Base-by-base conservation (phyloP, 192 early-diverging fungal species). In the Lunasporangiospora selenospora region DNA sequence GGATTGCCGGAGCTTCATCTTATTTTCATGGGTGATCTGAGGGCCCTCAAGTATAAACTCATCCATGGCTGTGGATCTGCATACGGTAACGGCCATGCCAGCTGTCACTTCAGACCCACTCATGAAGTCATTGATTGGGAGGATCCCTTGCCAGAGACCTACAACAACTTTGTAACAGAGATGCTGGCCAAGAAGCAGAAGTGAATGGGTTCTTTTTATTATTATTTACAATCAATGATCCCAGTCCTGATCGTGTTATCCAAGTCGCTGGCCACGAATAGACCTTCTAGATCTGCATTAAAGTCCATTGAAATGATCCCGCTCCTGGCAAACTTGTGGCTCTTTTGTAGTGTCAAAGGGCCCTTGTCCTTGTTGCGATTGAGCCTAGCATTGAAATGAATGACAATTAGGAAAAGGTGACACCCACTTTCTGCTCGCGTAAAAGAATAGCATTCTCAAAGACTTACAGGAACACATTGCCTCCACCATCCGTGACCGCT, bases 11-110 rank as follows among this genome's bases (percentile, higher is more conserved):
- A 57, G 41, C 39, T 73, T 39, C 69, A 73, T 42, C 53, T 73
- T 58, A 73, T 73, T 16, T 15, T 73, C 7, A 73, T 73, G 69
- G 69, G 69, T 6, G 69, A 73, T 27, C 48, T 73, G 2, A 42
- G 59, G 52, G 40, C 29, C 6, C 42, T 63, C 33, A 46, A 57
- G 13, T 12, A 58, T 29, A 73, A 62, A 34, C 33, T 73, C 24
- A 55, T 63, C n/a, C 55, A 73, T 33, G 69, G 69, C 24, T 58
- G 69, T 50, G 59, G 69, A 0, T 16, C 41, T 12, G 29, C 16
- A 15, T 73, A 63, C 48, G 37, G 46, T 1, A 57, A 32, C 13
- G 69, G 69, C 0, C 26, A 58, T 11, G 54, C 53, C 34, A 4
- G 37, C n/a, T 63, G 48, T 21, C 52, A 57, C 3, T 63, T 57